Conservation (phyloP, 2,329 filamentous ascomycete genomes). For the Berkeleyomyces basicola region DNA sequence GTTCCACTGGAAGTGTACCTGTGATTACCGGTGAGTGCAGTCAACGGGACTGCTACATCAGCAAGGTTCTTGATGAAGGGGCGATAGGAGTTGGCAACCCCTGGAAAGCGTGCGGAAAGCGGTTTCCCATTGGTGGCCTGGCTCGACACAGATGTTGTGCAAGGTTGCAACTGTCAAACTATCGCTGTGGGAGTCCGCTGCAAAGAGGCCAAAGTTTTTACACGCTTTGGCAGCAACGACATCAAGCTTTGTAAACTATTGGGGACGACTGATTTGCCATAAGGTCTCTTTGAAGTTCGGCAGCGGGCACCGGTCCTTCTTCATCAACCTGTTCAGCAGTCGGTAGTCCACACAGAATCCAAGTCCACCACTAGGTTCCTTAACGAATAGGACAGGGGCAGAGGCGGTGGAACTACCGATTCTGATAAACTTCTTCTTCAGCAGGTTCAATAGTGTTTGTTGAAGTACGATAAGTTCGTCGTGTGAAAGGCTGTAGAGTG, state of each 20-base stretch:
- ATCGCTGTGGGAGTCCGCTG: no score
- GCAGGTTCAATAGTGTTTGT: neutral
- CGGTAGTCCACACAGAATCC: neutral
- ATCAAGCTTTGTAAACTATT: neutral
- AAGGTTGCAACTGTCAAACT: no score
- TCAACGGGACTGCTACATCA: neutral
- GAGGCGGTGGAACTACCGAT: neutral
- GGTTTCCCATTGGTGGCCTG: neutral
- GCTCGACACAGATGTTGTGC: neutral
- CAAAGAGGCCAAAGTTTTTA: no score
- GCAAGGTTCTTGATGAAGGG: neutral
- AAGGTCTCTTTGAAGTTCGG: neutral
- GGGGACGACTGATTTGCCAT: neutral
- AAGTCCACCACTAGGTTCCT: neutral
- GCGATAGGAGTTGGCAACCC: neutral
- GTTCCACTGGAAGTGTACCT: neutral
- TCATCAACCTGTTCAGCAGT: neutral
- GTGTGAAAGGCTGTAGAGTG: neutral
- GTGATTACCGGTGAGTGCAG: neutral
- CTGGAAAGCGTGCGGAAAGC: neutral
- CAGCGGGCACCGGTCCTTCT: neutral
- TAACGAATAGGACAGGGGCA: neutral
- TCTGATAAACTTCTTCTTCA: neutral
- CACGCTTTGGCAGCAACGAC: neutral
- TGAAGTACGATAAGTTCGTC: neutral